These are phyloP conservation scores for Neonectria sp. DNA, from an alignment of 2,329 filamentous ascomycete genomes.

Conservation along the genomic window DNA sequence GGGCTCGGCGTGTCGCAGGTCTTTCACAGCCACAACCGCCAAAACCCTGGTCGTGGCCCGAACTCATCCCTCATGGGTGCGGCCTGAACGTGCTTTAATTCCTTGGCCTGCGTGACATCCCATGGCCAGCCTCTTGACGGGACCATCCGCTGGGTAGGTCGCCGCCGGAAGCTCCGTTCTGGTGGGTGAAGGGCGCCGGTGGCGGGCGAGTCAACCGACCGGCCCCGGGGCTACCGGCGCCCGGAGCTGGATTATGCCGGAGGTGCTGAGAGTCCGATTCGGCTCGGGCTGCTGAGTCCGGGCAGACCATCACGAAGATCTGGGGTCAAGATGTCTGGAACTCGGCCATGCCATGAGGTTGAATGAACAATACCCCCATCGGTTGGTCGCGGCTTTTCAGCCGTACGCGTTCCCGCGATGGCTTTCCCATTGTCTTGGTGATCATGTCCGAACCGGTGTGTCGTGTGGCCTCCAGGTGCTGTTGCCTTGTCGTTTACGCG, in stretches of 20 bases:
- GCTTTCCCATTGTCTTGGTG: neutral
- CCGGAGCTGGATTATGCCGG: neutral
- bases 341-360: neutral
- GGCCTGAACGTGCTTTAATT: no score
- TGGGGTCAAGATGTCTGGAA: neutral
- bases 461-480: neutral
- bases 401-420: neutral
- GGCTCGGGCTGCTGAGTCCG: neutral
- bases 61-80: no score
- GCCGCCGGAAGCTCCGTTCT: neutral
- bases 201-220: neutral
- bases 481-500: slow-evolving; percentile 4
- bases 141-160: neutral
- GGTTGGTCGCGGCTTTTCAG: neutral
- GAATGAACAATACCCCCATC: neutral
- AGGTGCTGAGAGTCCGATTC: neutral
- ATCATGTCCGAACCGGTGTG: neutral
- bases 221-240: neutral
- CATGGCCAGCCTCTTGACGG: neutral
- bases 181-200: neutral
- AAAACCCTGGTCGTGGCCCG: neutral
- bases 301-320: neutral
- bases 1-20: neutral
- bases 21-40: slow-evolving; percentile 3
- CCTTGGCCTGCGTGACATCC: neutral